Conservation (phyloP, 495 filamentous ascomycete species). For the Chaetomidium leptoderma region DNA sequence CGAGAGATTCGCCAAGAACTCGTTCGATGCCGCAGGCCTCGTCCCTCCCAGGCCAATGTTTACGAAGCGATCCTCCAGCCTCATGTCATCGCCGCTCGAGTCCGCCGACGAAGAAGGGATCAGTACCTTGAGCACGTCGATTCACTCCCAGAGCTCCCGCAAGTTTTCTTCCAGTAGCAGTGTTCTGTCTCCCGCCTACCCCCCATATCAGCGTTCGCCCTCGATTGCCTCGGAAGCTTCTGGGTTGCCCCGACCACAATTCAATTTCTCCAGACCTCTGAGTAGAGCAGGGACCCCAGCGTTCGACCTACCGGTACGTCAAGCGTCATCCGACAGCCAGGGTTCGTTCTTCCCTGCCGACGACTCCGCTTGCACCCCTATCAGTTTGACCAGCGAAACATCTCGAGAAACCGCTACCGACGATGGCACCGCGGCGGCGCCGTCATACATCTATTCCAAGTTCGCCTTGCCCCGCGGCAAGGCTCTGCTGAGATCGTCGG, state of each 20-base stretch:
- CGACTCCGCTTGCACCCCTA: slow-evolving; percentile 57
- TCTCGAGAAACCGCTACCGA: slow-evolving; percentile 45
- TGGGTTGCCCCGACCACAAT: slow-evolving; percentile 63
- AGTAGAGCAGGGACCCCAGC: slow-evolving; percentile 71
- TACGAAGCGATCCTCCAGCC: slow-evolving; percentile 45
- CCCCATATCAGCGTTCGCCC: slow-evolving; percentile 63
- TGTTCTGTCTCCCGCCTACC: slow-evolving; percentile 53
- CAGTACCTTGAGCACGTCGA: slow-evolving; percentile 37
- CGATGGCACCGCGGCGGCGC: slow-evolving; percentile 44
- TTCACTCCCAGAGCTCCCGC: slow-evolving; percentile 43
- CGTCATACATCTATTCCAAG: slow-evolving; percentile 79
- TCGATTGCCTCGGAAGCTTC: slow-evolving; percentile 75
- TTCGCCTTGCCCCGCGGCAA: slow-evolving; percentile 80
- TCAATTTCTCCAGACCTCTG: slow-evolving; percentile 89
- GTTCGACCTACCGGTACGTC: slow-evolving; percentile 53
- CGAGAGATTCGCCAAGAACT: slow-evolving; percentile 37
- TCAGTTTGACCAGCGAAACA: slow-evolving; percentile 60
- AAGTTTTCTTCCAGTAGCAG: slow-evolving; percentile 66
- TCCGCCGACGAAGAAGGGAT: slow-evolving; percentile 38
- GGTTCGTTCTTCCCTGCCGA: slow-evolving; percentile 57
- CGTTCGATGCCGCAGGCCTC: slow-evolving; percentile 39
- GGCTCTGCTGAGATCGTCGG: slow-evolving; percentile 61
- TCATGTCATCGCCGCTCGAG: slow-evolving; percentile 43
- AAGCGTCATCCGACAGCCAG: slow-evolving; percentile 59
- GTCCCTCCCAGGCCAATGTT: slow-evolving; percentile 45